Evolutionary conservation across 106 monocot genomes (phyloP).

Genomic region (Apostasia ramifera): DNA sequence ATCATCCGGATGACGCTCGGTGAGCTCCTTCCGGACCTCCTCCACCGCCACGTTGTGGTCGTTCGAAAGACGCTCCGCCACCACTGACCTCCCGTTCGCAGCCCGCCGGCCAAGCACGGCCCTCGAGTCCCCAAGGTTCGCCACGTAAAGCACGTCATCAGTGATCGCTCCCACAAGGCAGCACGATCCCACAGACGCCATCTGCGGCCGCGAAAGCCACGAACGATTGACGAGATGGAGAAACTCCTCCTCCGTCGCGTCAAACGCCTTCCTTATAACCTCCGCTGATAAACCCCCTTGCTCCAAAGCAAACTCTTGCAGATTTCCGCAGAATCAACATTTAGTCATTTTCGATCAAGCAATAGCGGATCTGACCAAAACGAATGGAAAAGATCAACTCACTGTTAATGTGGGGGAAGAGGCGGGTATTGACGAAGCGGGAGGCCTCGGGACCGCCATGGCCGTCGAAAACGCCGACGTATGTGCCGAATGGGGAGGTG

Average conservation of each 20-base stretch:
- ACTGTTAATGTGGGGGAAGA: constrained; percentile 41
- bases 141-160: constrained; percentile 35
- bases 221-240: constrained; percentile 22
- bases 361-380: neutral
- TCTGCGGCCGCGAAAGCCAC: constrained; percentile 36
- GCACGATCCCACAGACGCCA: constrained; percentile 50
- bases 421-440: constrained; percentile 34
- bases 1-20: constrained; percentile 40
- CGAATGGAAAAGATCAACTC: neutral
- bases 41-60: constrained; percentile 54
- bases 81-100: constrained; percentile 17
- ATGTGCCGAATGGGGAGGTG: constrained; percentile 33
- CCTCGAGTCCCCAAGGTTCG: constrained; percentile 50
- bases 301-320: constrained; percentile 32
- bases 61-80: constrained; percentile 39
- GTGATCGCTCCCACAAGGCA: constrained; percentile 47
- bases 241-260: constrained; percentile 54
- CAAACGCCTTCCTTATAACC: constrained; percentile 40
- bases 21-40: constrained; percentile 49
- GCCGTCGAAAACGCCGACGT: constrained; percentile 53
- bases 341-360: neutral
- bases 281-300: constrained; percentile 40
- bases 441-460: constrained; percentile 58
- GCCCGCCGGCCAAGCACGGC: constrained; percentile 37
- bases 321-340: neutral